A percentile compares a stretch with the other conserved stretches of the same genome.
These are phyloP conservation scores for Basidioascus undulatus DNA, from an alignment of 768 basidiomycete genomes.

Conservation along the genomic window DNA sequence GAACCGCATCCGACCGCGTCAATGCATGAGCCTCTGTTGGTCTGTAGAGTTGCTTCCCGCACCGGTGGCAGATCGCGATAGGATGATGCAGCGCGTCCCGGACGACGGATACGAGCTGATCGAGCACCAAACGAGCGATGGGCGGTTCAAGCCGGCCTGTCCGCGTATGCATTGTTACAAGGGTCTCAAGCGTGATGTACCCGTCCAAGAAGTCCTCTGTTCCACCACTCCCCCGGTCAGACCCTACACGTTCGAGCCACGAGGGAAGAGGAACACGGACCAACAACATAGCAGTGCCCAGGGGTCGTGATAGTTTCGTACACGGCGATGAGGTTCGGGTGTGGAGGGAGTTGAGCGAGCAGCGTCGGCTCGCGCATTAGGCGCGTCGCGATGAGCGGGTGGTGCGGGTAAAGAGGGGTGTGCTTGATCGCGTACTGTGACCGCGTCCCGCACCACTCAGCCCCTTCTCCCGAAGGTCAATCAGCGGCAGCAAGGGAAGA, in stretches of 20 bases:
- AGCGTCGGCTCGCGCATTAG: constrained; percentile 22
- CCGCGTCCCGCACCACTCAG: background rate
- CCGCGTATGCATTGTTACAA: constrained; percentile 11
- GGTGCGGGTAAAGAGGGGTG: constrained; percentile 23
- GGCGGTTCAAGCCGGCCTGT: background rate
- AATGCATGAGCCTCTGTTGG: background rate
- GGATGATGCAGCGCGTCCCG: constrained; percentile 18
- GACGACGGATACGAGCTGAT: constrained; percentile 21
- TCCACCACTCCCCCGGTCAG: too few species aligned
- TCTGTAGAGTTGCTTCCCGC: background rate
- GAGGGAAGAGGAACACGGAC: constrained; percentile 1
- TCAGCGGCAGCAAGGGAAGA: too few species aligned
- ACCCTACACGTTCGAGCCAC: background rate
- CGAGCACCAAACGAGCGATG: constrained; percentile 16
- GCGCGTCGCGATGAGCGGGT: constrained; percentile 23
- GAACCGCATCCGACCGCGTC: background rate
- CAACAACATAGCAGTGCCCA: constrained; percentile 23
- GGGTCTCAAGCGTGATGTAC: constrained; percentile 17
- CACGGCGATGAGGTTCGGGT: constrained; percentile 21
- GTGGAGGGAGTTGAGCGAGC: constrained; percentile 21
- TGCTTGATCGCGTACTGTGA: constrained; percentile 23
- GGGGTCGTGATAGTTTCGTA: constrained; percentile 21
- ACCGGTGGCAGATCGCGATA: constrained; percentile 10
- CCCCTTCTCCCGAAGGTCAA: too few species aligned
- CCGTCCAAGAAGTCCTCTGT: constrained; percentile 13